A percentile compares a stretch with the other conserved stretches of the same genome.
Evolutionary conservation across 306 rosid genomes (phyloP).

Genomic region (Fagus sylvatica): DNA sequence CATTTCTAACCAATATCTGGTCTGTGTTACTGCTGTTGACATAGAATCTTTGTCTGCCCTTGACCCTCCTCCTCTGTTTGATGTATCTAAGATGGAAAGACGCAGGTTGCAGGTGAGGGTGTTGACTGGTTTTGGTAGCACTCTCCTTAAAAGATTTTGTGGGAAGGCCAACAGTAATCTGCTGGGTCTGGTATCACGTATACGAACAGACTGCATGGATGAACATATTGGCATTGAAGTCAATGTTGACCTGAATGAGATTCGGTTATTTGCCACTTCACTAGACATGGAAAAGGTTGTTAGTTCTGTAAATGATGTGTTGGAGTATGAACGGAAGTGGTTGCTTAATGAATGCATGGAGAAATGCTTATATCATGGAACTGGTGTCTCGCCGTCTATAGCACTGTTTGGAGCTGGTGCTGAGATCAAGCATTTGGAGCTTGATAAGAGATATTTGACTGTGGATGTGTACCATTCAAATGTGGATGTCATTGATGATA

Average conservation of each 20-base stretch:
- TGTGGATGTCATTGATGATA: constrained; percentile 55
- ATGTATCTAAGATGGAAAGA: constrained; percentile 54
- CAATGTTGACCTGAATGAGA: constrained; percentile 52
- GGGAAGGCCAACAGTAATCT: constrained; percentile 67
- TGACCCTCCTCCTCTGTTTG: constrained; percentile 65
- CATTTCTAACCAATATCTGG: constrained; percentile 61
- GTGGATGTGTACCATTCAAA: constrained; percentile 65
- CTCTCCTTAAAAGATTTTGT: constrained; percentile 76
- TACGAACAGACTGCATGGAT: constrained; percentile 55
- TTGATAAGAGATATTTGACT: constrained; percentile 69
- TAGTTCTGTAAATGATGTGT: constrained; percentile 37
- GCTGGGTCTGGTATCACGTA: constrained; percentile 46
- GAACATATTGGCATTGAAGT: constrained; percentile 71
- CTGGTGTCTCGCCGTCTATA: constrained; percentile 56
- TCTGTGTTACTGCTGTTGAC: constrained; percentile 75
- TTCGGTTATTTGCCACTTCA: constrained; percentile 61
- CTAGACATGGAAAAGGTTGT: constrained; percentile 51
- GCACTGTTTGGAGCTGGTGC: constrained; percentile 96
- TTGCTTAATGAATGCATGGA: constrained; percentile 72
- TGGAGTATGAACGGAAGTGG: constrained; percentile 63
- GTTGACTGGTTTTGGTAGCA: constrained; percentile 67
- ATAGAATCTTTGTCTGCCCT: constrained; percentile 47
- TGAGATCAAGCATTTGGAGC: constrained; percentile 86
- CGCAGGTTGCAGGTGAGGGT: constrained; percentile 52
- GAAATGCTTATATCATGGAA: constrained; percentile 68